These are phyloP conservation scores for Ampelomyces quisqualis DNA, from an alignment of 2,329 filamentous ascomycete species.

Conservation along the genomic window DNA sequence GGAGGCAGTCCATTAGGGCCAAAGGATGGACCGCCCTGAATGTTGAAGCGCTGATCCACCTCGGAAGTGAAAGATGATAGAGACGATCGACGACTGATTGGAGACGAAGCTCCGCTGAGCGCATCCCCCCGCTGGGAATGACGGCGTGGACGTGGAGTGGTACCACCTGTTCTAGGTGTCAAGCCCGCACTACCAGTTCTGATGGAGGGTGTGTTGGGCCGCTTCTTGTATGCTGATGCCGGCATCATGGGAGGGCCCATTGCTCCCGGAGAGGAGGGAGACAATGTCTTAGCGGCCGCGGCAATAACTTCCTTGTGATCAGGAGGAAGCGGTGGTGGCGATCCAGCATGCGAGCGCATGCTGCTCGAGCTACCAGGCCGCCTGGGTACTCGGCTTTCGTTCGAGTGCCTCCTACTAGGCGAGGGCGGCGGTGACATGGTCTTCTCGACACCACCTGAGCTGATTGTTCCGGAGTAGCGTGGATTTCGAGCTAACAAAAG, in stretches of 20 bases:
- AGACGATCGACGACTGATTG: constrained; percentile 71
- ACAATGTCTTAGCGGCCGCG: constrained; percentile 62
- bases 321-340: constrained; percentile 71
- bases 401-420: constrained; percentile 33
- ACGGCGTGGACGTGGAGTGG: constrained; percentile 56
- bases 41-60: constrained; percentile 85
- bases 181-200: constrained; percentile 46
- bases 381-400: constrained; percentile 41
- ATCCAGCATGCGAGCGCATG: constrained; percentile 53
- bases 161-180: constrained; percentile 52
- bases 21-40: constrained; percentile 52
- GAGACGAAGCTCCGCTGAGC: constrained; percentile 53
- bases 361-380: constrained; percentile 76
- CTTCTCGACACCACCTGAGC: constrained; percentile 35
- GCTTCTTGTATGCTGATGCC: constrained; percentile 67
- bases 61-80: constrained; percentile 96
- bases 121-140: constrained; percentile 45
- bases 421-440: constrained; percentile 38
- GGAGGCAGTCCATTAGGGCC: constrained; percentile 62
- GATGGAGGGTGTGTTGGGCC: constrained; percentile 46
- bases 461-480: constrained; percentile 28
- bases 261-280: constrained; percentile 43
- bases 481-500: constrained; percentile 62
- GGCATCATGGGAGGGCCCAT: constrained; percentile 89
- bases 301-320: constrained; percentile 86